Percentiles rank a stretch among this genome's conserved stretches.
Evolutionary conservation across 2,329 filamentous ascomycete genomes (phyloP).

Genomic region (Talaromyces sp.): DNA sequence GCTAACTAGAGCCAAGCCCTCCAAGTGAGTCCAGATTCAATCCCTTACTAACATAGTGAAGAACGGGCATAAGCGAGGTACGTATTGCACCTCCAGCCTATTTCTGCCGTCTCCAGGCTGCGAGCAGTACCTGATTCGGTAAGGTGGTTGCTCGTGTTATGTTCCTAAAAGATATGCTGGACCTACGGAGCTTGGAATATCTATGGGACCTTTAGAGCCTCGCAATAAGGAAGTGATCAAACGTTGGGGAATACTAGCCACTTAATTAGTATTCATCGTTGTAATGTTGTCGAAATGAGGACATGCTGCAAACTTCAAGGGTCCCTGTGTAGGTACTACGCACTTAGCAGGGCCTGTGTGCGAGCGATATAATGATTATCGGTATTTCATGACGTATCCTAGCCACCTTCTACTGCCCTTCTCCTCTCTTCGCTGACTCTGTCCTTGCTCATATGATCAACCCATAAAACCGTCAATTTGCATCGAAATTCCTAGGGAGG

Average conservation of each 20-base stretch:
- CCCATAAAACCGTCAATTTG: not conserved
- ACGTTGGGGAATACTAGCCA: not conserved
- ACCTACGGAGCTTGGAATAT: not conserved
- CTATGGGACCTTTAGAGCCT: not conserved
- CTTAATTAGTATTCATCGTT: not conserved
- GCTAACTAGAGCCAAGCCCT: not conserved
- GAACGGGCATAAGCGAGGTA: not conserved
- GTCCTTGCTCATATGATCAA: not conserved
- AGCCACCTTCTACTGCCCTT: too few species aligned
- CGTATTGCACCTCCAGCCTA: not conserved
- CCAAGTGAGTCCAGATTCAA: not conserved
- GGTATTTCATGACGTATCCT: not conserved
- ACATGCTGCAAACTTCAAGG: not conserved
- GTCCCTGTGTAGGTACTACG: not conserved
- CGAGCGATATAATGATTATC: not conserved
- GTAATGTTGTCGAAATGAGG: not conserved
- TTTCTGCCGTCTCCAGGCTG: not conserved
- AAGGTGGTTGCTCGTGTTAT: not conserved
- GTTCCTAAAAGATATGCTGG: not conserved
- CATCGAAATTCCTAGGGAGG: not conserved
- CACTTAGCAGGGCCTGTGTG: not conserved
- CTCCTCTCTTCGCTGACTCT: not conserved
- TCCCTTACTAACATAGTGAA: not conserved
- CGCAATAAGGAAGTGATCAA: not conserved
- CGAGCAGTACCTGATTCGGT: not conserved